These are phyloP conservation scores for Pterocarpus macrocarpus DNA, from an alignment of 306 rosid genomes.

Conservation along the genomic window DNA sequence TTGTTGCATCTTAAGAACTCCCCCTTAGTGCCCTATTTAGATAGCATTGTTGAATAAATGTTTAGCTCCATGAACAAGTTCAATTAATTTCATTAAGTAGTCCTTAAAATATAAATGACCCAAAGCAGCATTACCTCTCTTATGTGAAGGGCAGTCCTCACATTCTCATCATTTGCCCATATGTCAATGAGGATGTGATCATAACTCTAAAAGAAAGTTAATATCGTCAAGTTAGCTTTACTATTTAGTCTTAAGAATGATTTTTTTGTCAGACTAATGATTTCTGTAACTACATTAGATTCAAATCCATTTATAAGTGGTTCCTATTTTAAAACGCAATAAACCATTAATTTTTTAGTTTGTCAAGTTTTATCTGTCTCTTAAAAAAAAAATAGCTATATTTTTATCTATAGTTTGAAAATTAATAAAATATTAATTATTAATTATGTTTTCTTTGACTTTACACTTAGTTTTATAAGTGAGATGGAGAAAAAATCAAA, in stretches of 20 bases:
- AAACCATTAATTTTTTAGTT: too few species aligned
- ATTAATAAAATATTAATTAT: too few species aligned
- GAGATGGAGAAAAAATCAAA: too few species aligned
- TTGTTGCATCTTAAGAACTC: constrained; percentile 54
- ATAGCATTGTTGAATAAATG: neutral
- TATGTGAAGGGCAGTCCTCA: constrained; percentile 48
- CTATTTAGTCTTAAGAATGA: neutral
- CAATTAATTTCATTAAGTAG: neutral
- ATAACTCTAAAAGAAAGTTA: constrained; percentile 35
- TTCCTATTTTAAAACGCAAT: too few species aligned
- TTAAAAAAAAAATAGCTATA: too few species aligned
- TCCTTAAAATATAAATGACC: neutral
- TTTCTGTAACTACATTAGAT: neutral
- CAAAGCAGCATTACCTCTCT: constrained; percentile 48
- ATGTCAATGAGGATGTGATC: constrained; percentile 37
- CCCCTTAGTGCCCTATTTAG: constrained; percentile 49
- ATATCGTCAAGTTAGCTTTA: constrained; percentile 21
- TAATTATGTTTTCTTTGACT: too few species aligned
- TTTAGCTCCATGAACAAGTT: constrained; percentile 9
- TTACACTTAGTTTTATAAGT: too few species aligned
- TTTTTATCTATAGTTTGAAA: too few species aligned
- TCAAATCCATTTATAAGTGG: neutral
- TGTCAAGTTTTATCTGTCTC: too few species aligned
- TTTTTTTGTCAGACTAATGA: neutral
- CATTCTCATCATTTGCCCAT: constrained; percentile 59